phyloP scores from a whole-genome alignment of 805 yeast species.

The Suhomyces kilbournensis region DNA sequence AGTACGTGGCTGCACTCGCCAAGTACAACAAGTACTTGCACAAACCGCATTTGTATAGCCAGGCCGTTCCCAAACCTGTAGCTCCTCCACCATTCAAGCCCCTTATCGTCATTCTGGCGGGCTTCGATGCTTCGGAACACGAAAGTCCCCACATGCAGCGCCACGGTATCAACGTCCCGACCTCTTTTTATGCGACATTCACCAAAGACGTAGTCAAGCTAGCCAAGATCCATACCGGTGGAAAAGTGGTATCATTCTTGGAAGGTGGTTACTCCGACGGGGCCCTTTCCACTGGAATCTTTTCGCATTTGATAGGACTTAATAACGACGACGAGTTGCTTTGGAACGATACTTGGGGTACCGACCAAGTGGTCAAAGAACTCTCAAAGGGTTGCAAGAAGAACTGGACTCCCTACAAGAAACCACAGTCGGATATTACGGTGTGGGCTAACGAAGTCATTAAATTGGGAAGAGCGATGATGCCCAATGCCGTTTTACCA shows the following conservation, averaged over 20 bases:
- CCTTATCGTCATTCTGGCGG: conserved; percentile 74
- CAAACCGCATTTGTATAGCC: conserved; percentile 30
- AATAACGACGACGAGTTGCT: conserved; percentile 42
- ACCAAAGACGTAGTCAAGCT: conserved; percentile 69
- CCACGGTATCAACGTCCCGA: conserved; percentile 78
- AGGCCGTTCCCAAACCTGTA: conserved; percentile 25
- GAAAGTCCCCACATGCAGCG: conserved; percentile 85
- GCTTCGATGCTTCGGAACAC: conserved; percentile 83
- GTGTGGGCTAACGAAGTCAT: conserved; percentile 66
- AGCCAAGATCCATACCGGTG: conserved; percentile 59
- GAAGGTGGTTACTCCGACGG: conserved; percentile 90
- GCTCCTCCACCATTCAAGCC: conserved; percentile 42
- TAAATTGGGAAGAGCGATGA: conserved; percentile 58
- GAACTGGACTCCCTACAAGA: conserved; percentile 58
- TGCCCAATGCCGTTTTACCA: conserved; percentile 49
- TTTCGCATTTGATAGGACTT: conserved; percentile 73
- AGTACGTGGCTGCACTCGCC: conserved; percentile 22
- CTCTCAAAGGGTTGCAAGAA: conserved; percentile 66
- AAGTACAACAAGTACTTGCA: conserved; percentile 30
- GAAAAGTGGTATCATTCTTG: conserved; percentile 63
- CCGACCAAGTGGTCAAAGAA: conserved; percentile 59
- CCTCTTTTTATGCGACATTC: conserved; percentile 69
- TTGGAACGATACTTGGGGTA: conserved; percentile 68
- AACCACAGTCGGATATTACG: conserved; percentile 49
- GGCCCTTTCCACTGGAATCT: conserved; percentile 74